Percentiles rank a stretch among this genome's conserved stretches.
phyloP scores from a whole-genome alignment of 805 yeast genomes.

The Teunomyces barrocoloradensis region DNA sequence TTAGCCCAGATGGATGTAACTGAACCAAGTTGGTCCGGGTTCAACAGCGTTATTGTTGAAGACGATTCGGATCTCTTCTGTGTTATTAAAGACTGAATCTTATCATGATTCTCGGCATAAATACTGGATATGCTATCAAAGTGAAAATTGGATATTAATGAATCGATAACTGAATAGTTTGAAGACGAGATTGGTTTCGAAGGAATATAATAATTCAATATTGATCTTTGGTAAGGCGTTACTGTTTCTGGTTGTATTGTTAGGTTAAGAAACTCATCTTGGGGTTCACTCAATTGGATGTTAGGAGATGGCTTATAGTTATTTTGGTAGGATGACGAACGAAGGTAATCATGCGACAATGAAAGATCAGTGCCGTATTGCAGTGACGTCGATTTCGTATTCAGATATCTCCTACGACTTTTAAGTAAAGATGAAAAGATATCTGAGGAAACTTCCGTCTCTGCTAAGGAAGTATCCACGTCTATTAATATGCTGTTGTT shows the following conservation, averaged over 20 bases:
- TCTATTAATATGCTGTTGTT: conserved; percentile 12
- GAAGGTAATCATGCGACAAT: conserved; percentile 12
- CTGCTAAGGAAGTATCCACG: conserved; percentile 1
- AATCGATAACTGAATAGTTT: conserved; percentile 26
- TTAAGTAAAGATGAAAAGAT: neutral
- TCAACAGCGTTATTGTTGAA: conserved; percentile 20
- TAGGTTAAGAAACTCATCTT: conserved; percentile 4
- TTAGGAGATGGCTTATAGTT: conserved; percentile 30
- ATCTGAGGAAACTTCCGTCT: neutral
- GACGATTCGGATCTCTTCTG: conserved; percentile 3
- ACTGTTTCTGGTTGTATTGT: conserved; percentile 7
- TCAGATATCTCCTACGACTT: neutral
- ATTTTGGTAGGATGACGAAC: conserved; percentile 25
- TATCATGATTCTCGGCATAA: conserved; percentile 12
- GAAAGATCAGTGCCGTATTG: conserved; percentile 39
- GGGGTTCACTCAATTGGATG: neutral
- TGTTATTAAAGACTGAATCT: conserved; percentile 3
- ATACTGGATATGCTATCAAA: conserved; percentile 9
- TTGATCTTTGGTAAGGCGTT: conserved; percentile 17
- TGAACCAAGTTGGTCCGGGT: conserved; percentile 23
- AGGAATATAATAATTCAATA: conserved; percentile 11
- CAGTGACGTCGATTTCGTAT: neutral
- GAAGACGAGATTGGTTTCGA: conserved; percentile 27
- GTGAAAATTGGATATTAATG: conserved; percentile 12
- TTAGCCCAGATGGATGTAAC: conserved; percentile 35